Percentiles rank a stretch among this genome's conserved stretches.
Evolutionary conservation across 805 yeast species (phyloP).

Genomic region (Metschnikowia arizonensis): DNA sequence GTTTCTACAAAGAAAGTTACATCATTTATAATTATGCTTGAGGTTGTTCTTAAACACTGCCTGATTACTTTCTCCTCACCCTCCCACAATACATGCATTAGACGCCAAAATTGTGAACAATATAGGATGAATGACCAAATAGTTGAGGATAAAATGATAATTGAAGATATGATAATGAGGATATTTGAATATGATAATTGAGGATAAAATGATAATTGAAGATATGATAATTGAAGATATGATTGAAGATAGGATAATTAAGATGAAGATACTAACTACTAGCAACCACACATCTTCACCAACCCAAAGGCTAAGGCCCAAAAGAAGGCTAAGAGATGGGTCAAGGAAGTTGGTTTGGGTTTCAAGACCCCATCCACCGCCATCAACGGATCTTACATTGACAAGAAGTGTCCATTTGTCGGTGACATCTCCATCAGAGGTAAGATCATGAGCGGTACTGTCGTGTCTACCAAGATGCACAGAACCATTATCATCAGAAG

Average conservation of each 20-base stretch:
- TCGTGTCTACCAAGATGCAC: slow-evolving; percentile 99
- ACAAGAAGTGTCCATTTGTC: slow-evolving; percentile 99
- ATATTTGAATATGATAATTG: too few species aligned
- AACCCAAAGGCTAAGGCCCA: slow-evolving; percentile 99
- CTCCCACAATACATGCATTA: too few species aligned
- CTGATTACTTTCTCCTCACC: too few species aligned
- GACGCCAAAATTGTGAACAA: too few species aligned
- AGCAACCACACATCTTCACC: slow-evolving; percentile 99
- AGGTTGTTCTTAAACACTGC: too few species aligned
- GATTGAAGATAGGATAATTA: too few species aligned
- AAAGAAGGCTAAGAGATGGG: slow-evolving; percentile 99
- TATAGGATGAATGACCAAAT: too few species aligned
- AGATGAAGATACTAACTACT: slow-evolving; percentile 32
- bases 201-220: too few species aligned
- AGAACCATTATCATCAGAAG: slow-evolving; percentile 99
- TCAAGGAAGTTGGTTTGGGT: slow-evolving; percentile 99
- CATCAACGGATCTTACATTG: slow-evolving; percentile 97
- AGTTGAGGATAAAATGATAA: too few species aligned
- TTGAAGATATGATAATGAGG: too few species aligned
- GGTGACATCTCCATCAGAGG: slow-evolving; percentile 99
- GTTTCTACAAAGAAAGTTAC: slow-evolving; percentile 26
- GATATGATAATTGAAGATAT: too few species aligned
- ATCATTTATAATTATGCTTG: background rate
- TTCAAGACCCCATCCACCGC: slow-evolving; percentile 99
- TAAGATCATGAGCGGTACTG: slow-evolving; percentile 98